These are phyloP conservation scores for Strobilomyces dryophilus DNA, from an alignment of 768 basidiomycete genomes.

Conservation along the genomic window DNA sequence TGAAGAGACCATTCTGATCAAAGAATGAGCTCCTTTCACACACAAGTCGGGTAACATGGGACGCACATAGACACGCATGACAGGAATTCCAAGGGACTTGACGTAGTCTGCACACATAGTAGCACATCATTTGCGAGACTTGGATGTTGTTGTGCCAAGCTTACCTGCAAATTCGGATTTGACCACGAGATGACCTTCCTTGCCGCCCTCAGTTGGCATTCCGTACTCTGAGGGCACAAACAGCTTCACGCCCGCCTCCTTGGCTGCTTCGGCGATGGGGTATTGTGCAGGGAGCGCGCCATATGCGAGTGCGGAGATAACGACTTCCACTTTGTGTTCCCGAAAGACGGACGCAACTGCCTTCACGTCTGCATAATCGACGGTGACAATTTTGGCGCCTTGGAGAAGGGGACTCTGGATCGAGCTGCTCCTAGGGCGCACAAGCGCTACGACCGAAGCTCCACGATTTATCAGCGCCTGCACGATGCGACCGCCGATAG, in stretches of 20 bases:
- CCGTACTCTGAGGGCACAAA: conserved; percentile 40
- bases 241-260: conserved; percentile 33
- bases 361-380: conserved; percentile 26
- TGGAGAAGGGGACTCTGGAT: conserved; percentile 16
- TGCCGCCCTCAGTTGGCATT: conserved; percentile 31
- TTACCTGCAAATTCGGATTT: conserved; percentile 30
- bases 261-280: conserved; percentile 33
- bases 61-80: conserved; percentile 32
- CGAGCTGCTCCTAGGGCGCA: conserved; percentile 20
- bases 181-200: conserved; percentile 18
- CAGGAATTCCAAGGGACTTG: conserved; percentile 29
- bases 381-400: conserved; percentile 24
- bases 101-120: conserved; percentile 21
- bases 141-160: not conserved
- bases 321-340: conserved; percentile 32
- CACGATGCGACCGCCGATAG: conserved; percentile 32
- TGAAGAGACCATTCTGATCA: conserved; percentile 32
- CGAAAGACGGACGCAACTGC: conserved; percentile 26
- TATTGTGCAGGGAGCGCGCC: conserved; percentile 25
- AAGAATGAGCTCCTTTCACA: not conserved
- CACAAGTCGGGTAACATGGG: not conserved
- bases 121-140: not conserved
- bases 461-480: conserved; percentile 20
- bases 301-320: conserved; percentile 31
- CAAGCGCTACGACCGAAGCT: conserved; percentile 25